A percentile compares a stretch with the other conserved stretches of the same genome.
phyloP scores from a whole-genome alignment of 176 grass and related monocot genomes.

The Carex myosuroides region DNA sequence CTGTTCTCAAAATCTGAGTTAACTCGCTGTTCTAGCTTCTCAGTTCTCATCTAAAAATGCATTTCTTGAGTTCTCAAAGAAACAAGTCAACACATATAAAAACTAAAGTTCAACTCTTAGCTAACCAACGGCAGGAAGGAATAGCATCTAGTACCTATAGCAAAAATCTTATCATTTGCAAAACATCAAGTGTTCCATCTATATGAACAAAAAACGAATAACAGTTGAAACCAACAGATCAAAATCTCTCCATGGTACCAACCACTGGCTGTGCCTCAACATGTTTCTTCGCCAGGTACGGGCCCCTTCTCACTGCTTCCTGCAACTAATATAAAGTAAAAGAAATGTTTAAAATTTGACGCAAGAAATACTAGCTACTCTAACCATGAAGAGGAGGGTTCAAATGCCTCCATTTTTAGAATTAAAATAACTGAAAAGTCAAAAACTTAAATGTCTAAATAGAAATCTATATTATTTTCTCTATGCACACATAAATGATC shows the following conservation, averaged over 20 bases:
- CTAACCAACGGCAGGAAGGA: not conserved
- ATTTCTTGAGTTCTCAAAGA: not conserved
- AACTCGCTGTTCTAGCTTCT: too few relatives aligned
- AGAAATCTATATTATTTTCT: too few relatives aligned
- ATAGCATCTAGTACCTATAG: not conserved
- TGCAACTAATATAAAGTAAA: conserved; percentile 44
- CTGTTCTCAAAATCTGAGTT: too few relatives aligned
- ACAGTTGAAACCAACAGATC: conserved; percentile 9
- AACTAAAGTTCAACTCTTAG: not conserved
- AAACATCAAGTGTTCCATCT: not conserved
- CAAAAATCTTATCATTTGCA: not conserved
- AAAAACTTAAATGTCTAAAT: too few relatives aligned
- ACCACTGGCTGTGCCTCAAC: conserved; percentile 53
- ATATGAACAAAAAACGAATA: not conserved
- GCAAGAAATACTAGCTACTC: not conserved
- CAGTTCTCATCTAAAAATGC: not conserved
- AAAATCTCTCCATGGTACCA: conserved; percentile 63
- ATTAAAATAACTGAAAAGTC: too few relatives aligned
- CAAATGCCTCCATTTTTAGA: too few relatives aligned
- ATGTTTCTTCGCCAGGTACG: conserved; percentile 53
- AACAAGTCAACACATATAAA: not conserved
- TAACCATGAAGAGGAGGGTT: not conserved
- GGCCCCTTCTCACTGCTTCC: conserved; percentile 72
- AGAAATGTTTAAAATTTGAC: not conserved
- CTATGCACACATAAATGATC: too few relatives aligned